phyloP scores from a whole-genome alignment of 1,139 yeast species.

The Taiozyma onychis region DNA sequence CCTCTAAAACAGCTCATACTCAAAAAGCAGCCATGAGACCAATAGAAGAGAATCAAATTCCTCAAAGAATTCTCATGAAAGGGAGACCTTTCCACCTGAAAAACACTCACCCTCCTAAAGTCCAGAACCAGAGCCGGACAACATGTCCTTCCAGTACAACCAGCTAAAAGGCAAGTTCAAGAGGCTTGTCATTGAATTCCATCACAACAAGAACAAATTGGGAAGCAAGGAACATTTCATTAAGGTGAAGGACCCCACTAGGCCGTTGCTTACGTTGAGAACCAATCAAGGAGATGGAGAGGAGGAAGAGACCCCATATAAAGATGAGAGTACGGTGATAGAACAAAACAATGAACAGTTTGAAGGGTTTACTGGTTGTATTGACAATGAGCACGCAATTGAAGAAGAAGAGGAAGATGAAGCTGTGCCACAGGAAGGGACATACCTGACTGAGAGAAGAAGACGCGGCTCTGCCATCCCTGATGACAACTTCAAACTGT shows the following conservation, averaged over 20 bases:
- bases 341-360: constrained; percentile 5
- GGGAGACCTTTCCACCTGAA: neutral
- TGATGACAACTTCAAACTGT: neutral
- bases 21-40: neutral
- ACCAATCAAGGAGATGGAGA: constrained; percentile 21
- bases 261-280: constrained; percentile 37
- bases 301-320: constrained; percentile 8
- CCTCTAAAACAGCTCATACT: neutral
- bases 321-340: constrained; percentile 1
- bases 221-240: constrained; percentile 35
- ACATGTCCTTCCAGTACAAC: constrained; percentile 3
- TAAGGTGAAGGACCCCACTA: constrained; percentile 33
- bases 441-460: neutral
- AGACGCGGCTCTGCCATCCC: neutral
- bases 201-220: constrained; percentile 39
- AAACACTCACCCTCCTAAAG: neutral
- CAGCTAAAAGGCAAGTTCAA: constrained; percentile 20
- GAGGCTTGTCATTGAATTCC: constrained; percentile 33
- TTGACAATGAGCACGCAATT: constrained; percentile 1
- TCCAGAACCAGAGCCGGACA: neutral
- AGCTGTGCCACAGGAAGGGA: constrained; percentile 1
- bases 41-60: neutral
- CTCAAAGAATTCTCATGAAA: neutral
- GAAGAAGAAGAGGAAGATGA: neutral
- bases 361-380: constrained; percentile 7